phyloP scores from a whole-genome alignment of 2,329 filamentous ascomycete species.

The Calonectria fujianensis region DNA sequence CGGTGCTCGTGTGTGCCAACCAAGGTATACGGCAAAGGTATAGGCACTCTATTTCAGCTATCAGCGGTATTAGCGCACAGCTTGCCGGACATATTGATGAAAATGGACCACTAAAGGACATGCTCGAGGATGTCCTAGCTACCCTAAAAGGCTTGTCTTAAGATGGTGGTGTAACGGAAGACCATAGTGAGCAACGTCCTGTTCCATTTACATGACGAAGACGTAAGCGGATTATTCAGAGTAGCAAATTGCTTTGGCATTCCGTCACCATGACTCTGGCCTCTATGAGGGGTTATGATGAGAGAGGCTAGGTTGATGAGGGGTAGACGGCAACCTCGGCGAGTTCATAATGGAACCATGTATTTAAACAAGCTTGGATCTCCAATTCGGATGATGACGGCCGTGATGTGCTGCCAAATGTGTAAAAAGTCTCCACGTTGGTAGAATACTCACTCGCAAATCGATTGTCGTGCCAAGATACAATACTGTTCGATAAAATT shows the following conservation, averaged over 20 bases:
- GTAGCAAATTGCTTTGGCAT: conserved; percentile 36
- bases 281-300: conserved; percentile 26
- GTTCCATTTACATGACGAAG: neutral
- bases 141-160: conserved; percentile 55
- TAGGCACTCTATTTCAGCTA: conserved; percentile 69
- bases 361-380: conserved; percentile 14
- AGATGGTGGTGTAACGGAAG: neutral
- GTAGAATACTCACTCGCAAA: neutral
- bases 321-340: conserved; percentile 45
- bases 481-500: neutral
- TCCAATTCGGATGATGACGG: neutral
- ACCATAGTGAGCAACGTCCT: neutral
- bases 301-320: conserved; percentile 44
- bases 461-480: neutral
- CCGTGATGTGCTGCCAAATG: neutral
- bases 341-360: neutral
- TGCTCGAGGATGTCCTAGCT: conserved; percentile 67
- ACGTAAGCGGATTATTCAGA: conserved; percentile 49
- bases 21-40: conserved; percentile 70
- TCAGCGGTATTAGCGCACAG: conserved; percentile 68
- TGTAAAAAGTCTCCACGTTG: neutral
- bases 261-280: conserved; percentile 50
- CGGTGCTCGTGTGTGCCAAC: conserved; percentile 69
- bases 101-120: conserved; percentile 61
- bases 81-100: conserved; percentile 59